Evolutionary conservation across 306 rosid genomes (phyloP).

Genomic region (Lagenaria siceraria): DNA sequence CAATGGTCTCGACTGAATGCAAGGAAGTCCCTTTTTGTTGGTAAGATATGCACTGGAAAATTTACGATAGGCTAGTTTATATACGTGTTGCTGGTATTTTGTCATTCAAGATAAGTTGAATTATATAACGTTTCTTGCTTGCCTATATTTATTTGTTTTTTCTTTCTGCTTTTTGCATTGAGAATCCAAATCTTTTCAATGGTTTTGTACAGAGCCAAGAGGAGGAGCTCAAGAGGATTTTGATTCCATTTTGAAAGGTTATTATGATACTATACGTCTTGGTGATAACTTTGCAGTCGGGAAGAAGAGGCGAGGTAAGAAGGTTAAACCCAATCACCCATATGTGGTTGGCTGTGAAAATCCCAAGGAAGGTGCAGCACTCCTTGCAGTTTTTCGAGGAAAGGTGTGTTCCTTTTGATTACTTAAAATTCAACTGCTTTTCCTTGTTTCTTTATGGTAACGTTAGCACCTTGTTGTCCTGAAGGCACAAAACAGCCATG

Average conservation of each 20-base stretch:
- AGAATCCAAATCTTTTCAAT: not conserved
- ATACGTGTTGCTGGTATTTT: constrained; percentile 2
- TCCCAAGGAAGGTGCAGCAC: constrained; percentile 55
- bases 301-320: constrained; percentile 50
- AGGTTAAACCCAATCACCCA: constrained; percentile 22
- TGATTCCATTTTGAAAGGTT: constrained; percentile 62
- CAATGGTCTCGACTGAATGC: constrained; percentile 71
- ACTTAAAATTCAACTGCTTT: not conserved
- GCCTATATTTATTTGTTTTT: not conserved
- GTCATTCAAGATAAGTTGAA: constrained; percentile 1
- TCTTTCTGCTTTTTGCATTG: not conserved
- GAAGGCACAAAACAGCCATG: not conserved
- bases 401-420: constrained; percentile 37
- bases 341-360: constrained; percentile 19
- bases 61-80: not conserved
- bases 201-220: constrained; percentile 63
- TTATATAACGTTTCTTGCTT: not conserved
- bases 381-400: constrained; percentile 93
- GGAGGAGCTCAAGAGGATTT: constrained; percentile 85
- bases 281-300: constrained; percentile 30
- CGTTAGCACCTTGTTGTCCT: not conserved
- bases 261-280: constrained; percentile 49
- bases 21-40: constrained; percentile 62
- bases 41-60: constrained; percentile 24
- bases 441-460: not conserved